Conservation (phyloP, 2,329 filamentous ascomycete species). For the Capronia coronata region DNA sequence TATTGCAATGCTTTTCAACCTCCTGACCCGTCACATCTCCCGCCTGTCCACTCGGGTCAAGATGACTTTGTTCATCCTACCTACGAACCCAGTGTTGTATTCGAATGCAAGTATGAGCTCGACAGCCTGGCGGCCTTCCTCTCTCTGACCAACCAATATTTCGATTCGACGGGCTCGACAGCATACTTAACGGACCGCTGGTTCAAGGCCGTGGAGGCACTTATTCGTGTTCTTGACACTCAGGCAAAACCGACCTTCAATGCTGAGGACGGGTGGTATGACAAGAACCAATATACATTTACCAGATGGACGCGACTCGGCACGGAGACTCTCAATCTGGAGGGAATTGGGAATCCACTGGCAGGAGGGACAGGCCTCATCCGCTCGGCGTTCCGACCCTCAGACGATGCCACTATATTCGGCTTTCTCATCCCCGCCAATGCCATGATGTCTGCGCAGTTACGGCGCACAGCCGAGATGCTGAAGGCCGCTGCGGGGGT, state of each 20-base stretch:
- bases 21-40: conserved; percentile 71
- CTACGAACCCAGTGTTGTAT: conserved; percentile 79
- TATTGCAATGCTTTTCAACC: conserved; percentile 99
- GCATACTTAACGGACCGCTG: conserved; percentile 74
- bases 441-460: conserved; percentile 89
- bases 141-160: conserved; percentile 76
- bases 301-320: conserved; percentile 70
- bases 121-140: conserved; percentile 93
- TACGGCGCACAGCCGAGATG: conserved; percentile 65
- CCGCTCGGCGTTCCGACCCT: conserved; percentile 86
- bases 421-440: conserved; percentile 95
- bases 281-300: conserved; percentile 78
- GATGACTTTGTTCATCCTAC: conserved; percentile 76
- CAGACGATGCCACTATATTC: conserved; percentile 88
- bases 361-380: conserved; percentile 77
- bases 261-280: conserved; percentile 55
- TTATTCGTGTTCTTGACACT: conserved; percentile 67
- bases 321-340: conserved; percentile 81
- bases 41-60: conserved; percentile 68
- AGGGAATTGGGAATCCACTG: conserved; percentile 83
- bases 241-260: conserved; percentile 80
- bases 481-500: conserved; percentile 45
- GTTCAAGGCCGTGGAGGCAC: conserved; percentile 66
- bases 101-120: conserved; percentile 98
- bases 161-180: conserved; percentile 68